Evolutionary conservation across 805 yeast species (phyloP).

Genomic region (Teunomyces aglyptinius): DNA sequence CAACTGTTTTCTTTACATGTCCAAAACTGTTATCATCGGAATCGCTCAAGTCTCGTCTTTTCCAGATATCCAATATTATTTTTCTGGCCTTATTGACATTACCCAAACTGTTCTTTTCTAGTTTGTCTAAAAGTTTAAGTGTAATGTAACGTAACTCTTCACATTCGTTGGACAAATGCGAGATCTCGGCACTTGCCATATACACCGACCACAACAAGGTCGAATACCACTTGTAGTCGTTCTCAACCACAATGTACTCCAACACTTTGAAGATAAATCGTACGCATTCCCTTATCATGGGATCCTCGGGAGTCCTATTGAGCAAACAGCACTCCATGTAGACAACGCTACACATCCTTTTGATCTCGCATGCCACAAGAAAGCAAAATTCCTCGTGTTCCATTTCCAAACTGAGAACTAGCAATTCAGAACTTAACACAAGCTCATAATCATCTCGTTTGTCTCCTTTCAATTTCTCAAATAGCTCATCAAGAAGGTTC

Average conservation of each 20-base stretch:
- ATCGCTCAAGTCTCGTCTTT: constrained; percentile 24
- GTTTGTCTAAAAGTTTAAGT: constrained; percentile 21
- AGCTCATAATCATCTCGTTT: background rate
- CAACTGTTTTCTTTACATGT: constrained; percentile 2
- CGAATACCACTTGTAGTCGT: constrained; percentile 28
- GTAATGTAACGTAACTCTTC: constrained; percentile 26
- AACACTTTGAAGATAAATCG: constrained; percentile 16
- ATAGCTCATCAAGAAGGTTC: constrained; percentile 13
- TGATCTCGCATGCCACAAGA: constrained; percentile 26
- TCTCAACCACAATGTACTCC: constrained; percentile 23
- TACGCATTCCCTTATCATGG: constrained; percentile 14
- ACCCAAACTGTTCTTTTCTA: constrained; percentile 26
- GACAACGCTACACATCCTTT: constrained; percentile 20
- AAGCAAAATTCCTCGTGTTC: constrained; percentile 23
- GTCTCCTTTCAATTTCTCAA: background rate
- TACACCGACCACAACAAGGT: constrained; percentile 31
- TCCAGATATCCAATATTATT: constrained; percentile 26
- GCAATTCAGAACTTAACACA: background rate
- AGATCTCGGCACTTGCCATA: constrained; percentile 26
- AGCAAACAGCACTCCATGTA: constrained; percentile 28
- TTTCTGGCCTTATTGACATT: constrained; percentile 23
- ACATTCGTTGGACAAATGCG: constrained; percentile 18
- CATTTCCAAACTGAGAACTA: background rate
- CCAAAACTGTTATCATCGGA: constrained; percentile 20
- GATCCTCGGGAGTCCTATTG: constrained; percentile 23